Evolutionary conservation across 495 filamentous ascomycete genomes (phyloP).

Genomic region (Penicillium chermesinum): DNA sequence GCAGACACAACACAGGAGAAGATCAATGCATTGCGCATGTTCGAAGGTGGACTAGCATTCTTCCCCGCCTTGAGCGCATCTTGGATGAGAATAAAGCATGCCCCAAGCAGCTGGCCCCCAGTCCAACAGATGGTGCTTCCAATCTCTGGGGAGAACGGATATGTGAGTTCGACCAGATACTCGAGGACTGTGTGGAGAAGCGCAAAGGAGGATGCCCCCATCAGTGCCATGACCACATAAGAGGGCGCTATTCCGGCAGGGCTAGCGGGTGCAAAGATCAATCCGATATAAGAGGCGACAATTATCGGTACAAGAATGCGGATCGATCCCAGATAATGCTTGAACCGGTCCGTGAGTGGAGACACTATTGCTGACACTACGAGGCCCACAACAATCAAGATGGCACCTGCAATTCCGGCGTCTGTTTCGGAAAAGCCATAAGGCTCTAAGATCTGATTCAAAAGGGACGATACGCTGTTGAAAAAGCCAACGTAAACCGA

Average conservation of each 20-base stretch:
- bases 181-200: slow-evolving; percentile 83
- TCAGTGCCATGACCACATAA: slow-evolving; percentile 60
- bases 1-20: slow-evolving; percentile 69
- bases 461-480: slow-evolving; percentile 81
- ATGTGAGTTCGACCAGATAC: slow-evolving; percentile 78
- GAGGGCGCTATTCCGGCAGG: slow-evolving; percentile 58
- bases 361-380: slow-evolving; percentile 66
- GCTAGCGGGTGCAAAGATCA: slow-evolving; percentile 77
- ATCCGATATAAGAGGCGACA: slow-evolving; percentile 63
- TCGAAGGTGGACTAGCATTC: slow-evolving; percentile 51
- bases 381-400: slow-evolving; percentile 87
- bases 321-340: slow-evolving; percentile 70
- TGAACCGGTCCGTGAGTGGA: slow-evolving; percentile 79
- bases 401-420: slow-evolving; percentile 81
- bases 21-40: slow-evolving; percentile 70
- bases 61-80: slow-evolving; percentile 66
- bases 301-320: slow-evolving; percentile 72
- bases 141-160: slow-evolving; percentile 83
- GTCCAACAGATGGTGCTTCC: slow-evolving; percentile 78
- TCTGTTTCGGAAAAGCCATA: slow-evolving; percentile 75
- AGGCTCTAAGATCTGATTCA: slow-evolving; percentile 85
- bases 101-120: slow-evolving; percentile 67
- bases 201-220: slow-evolving; percentile 77
- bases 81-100: slow-evolving; percentile 74
- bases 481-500: slow-evolving; percentile 85